Evolutionary conservation across 768 basidiomycete genomes (phyloP), one percentile per base, ranked within the genome.

Genomic region (Suillus weaverae): DNA sequence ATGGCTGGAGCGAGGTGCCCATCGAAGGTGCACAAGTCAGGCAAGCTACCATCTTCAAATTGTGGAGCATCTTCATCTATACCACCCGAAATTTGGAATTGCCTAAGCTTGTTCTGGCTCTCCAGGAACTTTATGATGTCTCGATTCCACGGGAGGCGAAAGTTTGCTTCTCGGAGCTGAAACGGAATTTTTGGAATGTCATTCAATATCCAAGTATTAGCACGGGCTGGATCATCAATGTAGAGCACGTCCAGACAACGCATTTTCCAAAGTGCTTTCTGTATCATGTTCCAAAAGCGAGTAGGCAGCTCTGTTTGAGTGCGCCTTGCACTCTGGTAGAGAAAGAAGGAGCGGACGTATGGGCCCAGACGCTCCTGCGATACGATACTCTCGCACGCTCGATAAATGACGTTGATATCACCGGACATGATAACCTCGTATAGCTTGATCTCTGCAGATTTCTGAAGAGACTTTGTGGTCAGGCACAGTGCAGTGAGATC

Each of bases 121-220:
- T 81, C 75, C 35, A 88, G 74, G 72, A 89, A 89, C 18, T 75
- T 74, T 61, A 81, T 79, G 10, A 84, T 62, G 55, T 80, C 70
- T 0, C 65, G 51, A 67, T 86, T 84, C 85, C 86, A 88, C 7
- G 74, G 67, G 57, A 86, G 78, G 53, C 78, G 76, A n/a, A 88
- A 70, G 32, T 76, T 79, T 5, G 81, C 79, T 53, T 87, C 84
- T 54, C 71, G 74, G 30, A 88, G 80, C 62, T 81, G 81, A 74
- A 86, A 87, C 18, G 71, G 76, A 41, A 75, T 76, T 56, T 77
- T 71, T 3, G 77, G 67, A 2, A 75, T 70, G 53, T 79, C 74
- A 67, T 81, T 72, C 65, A 87, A 71, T 22, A 87, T 71, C 84
- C 84, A 86, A 20, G 78, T 74, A 67, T 81, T 79, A 1, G 73